Percentiles rank a stretch among this genome's conserved stretches.
These are phyloP conservation scores for Biscogniauxia mediterranea DNA, from an alignment of 2,329 filamentous ascomycete genomes.

Conservation along the genomic window DNA sequence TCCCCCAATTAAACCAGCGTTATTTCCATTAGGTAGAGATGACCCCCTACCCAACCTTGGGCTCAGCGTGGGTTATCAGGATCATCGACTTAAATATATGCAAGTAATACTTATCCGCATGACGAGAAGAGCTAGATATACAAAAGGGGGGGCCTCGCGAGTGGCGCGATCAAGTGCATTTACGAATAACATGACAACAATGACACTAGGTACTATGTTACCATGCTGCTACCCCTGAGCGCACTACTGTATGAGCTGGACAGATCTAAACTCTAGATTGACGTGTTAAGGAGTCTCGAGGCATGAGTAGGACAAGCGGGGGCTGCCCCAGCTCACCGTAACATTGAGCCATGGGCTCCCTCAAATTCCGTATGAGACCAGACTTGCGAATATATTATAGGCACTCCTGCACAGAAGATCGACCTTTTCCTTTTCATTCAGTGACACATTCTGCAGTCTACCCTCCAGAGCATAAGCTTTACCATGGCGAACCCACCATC, in stretches of 20 bases:
- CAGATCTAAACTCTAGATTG: background rate
- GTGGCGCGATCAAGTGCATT: background rate
- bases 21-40: background rate
- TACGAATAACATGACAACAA: background rate
- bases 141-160: background rate
- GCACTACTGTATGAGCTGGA: background rate
- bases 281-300: background rate
- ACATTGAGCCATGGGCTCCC: constrained; percentile 21
- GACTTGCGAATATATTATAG: constrained; percentile 20
- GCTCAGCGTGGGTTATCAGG: background rate
- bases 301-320: background rate
- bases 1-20: background rate
- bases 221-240: background rate
- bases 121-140: background rate
- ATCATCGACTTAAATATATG: too few species aligned
- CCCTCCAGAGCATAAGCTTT: constrained; percentile 9
- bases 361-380: constrained; percentile 15
- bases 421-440: constrained; percentile 15
- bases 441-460: constrained; percentile 22
- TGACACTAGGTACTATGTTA: background rate
- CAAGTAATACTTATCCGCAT: too few species aligned
- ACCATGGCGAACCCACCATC: constrained; percentile 23
- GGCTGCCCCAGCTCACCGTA: constrained; percentile 6
- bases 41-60: background rate
- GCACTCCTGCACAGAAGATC: constrained; percentile 19